Evolutionary conservation across 257 asterid genomes (phyloP).

Genomic region (Petunia axillaris): DNA sequence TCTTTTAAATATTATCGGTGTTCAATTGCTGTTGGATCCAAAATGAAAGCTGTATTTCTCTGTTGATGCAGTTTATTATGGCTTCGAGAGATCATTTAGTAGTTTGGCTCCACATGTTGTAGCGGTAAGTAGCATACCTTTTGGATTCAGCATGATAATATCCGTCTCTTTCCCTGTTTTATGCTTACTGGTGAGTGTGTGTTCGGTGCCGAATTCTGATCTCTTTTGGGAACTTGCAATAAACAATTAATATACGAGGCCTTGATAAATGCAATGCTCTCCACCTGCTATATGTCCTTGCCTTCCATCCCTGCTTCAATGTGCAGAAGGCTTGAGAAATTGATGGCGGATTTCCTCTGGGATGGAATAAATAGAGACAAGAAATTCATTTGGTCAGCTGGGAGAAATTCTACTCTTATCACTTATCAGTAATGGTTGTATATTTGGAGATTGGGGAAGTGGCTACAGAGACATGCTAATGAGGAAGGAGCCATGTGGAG

Average conservation of each 20-base stretch:
- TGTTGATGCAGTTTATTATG: constrained; percentile 77
- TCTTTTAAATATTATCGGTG: constrained; percentile 27
- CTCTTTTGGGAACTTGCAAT: constrained; percentile 8
- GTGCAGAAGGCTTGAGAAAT: constrained; percentile 3
- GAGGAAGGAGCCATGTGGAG: not conserved
- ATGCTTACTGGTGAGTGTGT: not conserved
- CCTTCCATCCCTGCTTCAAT: not conserved
- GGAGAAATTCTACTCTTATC: constrained; percentile 1
- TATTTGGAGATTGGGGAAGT: not conserved
- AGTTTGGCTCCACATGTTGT: constrained; percentile 82
- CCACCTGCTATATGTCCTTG: not conserved
- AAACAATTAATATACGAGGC: not conserved
- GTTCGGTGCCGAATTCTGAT: not conserved
- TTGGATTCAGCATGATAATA: constrained; percentile 20
- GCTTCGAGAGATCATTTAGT: constrained; percentile 74
- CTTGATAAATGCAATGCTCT: constrained; percentile 3
- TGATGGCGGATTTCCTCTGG: not conserved
- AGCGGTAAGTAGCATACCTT: constrained; percentile 53
- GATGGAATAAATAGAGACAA: constrained; percentile 12
- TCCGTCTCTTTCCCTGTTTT: constrained; percentile 4
- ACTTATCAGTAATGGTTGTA: not conserved
- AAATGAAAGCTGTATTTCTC: constrained; percentile 9
- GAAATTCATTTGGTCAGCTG: not conserved
- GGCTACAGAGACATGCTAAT: constrained; percentile 11
- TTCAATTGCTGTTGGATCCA: constrained; percentile 31